Percentiles rank a stretch among this genome's conserved stretches.
phyloP scores from a whole-genome alignment of 176 grass and related monocot species.

The Saccharum officinarum region DNA sequence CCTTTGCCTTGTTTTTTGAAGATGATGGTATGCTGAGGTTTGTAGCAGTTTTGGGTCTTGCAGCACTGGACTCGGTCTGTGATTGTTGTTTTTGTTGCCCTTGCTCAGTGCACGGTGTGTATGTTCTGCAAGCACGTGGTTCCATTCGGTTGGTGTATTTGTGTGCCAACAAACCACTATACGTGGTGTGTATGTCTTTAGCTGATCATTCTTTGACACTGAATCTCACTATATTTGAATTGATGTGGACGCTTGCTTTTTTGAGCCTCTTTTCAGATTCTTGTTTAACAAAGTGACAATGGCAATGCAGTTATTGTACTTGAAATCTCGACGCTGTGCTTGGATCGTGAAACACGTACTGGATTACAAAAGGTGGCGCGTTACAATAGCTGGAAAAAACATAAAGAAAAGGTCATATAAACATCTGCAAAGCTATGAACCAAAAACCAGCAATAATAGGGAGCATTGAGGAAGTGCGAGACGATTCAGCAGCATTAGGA shows the following conservation, averaged over 20 bases:
- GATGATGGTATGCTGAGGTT: constrained; percentile 25
- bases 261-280: background rate
- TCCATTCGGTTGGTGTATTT: too few species aligned
- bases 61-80: constrained; percentile 4
- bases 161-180: too few species aligned
- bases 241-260: background rate
- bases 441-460: background rate
- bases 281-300: background rate
- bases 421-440: constrained; percentile 26
- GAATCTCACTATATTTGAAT: background rate
- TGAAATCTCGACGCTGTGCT: background rate
- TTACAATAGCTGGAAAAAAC: background rate
- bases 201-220: constrained; percentile 33
- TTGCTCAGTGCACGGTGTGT: background rate
- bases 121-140: background rate
- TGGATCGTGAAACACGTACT: background rate
- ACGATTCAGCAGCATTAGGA: constrained; percentile 36
- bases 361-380: background rate
- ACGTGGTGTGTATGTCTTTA: constrained; percentile 14
- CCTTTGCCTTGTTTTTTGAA: constrained; percentile 14
- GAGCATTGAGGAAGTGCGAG: background rate
- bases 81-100: constrained; percentile 26
- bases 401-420: constrained; percentile 14
- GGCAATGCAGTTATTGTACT: background rate
- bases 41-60: constrained; percentile 22